Percentiles rank a stretch among this genome's conserved stretches.
phyloP scores from a whole-genome alignment of 139 green algal genomes.

The Chlamydomonas applanata region DNA sequence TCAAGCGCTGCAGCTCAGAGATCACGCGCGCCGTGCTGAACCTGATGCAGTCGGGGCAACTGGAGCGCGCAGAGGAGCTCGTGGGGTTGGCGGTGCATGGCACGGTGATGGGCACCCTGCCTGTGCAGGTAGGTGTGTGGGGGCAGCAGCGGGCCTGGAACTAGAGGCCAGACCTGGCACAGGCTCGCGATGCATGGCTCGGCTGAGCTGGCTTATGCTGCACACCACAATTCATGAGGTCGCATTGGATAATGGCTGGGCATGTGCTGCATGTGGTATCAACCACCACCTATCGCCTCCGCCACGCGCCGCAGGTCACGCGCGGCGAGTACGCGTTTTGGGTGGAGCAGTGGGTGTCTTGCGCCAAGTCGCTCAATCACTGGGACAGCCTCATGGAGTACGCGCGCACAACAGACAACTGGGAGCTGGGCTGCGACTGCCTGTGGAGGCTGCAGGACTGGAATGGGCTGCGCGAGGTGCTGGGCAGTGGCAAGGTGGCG shows the following conservation, averaged over 20 bases:
- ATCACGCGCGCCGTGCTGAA: constrained; percentile 42
- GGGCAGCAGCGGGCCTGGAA: too few relatives aligned
- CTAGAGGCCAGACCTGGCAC: too few relatives aligned
- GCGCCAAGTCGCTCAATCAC: constrained; percentile 82
- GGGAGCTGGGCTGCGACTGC: constrained; percentile 71
- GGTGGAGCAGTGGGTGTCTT: constrained; percentile 81
- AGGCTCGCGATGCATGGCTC: too few relatives aligned
- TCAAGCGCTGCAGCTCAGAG: constrained; percentile 31
- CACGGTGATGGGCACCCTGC: too few relatives aligned
- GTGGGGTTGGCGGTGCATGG: constrained; percentile 49
- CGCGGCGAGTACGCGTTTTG: constrained; percentile 56
- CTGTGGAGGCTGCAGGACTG: constrained; percentile 87
- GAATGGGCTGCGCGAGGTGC: constrained; percentile 59
- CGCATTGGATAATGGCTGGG: too few relatives aligned
- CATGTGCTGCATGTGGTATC: too few relatives aligned
- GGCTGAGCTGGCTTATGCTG: too few relatives aligned
- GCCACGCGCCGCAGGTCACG: constrained; percentile 26
- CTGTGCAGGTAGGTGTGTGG: too few relatives aligned
- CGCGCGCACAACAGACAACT: constrained; percentile 48
- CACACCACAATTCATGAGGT: too few relatives aligned
- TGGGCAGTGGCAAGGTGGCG: constrained; percentile 36
- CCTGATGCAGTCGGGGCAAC: constrained; percentile 86
- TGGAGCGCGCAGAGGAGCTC: constrained; percentile 73
- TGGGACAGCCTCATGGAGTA: constrained; percentile 92
- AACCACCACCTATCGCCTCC: too few relatives aligned